Base-by-base conservation (phyloP, 2,329 filamentous ascomycete species). In the Ceratocystiopsis sp. region DNA sequence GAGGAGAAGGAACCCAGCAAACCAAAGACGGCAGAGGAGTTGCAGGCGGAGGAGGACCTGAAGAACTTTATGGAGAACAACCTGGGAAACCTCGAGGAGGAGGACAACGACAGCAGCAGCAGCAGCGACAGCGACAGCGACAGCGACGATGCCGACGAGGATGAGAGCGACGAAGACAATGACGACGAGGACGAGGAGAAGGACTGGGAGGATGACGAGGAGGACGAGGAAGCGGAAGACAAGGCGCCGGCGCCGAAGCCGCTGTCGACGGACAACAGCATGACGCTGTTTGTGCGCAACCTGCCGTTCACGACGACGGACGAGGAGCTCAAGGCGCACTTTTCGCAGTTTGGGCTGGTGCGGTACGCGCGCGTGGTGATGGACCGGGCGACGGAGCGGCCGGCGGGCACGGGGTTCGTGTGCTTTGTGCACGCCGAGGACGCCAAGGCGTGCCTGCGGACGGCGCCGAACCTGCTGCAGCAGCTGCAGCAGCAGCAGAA, bases 341-440 rank as follows among this genome's bases (percentile, higher is more conserved):
- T 98, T 55, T 66, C 67, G n/a, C 69, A 80, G 53, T 96, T 98
- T 54, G 93, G 91, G 21, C 72, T 71, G n/a, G 67, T 95, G 35
- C 75, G 87, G 35, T 98, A 96, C 58, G 91, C 89, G 6, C 75
- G 93, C 50, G 79, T 95, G 11, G 93, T 98, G 35, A 73, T 93
- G 57, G 89, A 98, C 57, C 79, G 71, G 39, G 75, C 77, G 19
- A 94, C 85, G 0, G 86, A 87, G 52, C 79, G 84, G 42, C 84
- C 91, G 2, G 84, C 83, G 40, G 91, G 91, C 21, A 96, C 89
- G 32, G 91, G 81, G 4, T 98, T 98, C 55, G 89, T 96, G 29
- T 93, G 85, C 63, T 98, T 98, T 63, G 80, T 79, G 61, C 78
- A 80, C 41, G 64, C 68, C 35, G 74, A 80, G 17, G 84, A 94